Evolutionary conservation across 768 basidiomycete species (phyloP), one percentile per base, ranked within the genome.

Genomic region (Exsudoporus frostii): DNA sequence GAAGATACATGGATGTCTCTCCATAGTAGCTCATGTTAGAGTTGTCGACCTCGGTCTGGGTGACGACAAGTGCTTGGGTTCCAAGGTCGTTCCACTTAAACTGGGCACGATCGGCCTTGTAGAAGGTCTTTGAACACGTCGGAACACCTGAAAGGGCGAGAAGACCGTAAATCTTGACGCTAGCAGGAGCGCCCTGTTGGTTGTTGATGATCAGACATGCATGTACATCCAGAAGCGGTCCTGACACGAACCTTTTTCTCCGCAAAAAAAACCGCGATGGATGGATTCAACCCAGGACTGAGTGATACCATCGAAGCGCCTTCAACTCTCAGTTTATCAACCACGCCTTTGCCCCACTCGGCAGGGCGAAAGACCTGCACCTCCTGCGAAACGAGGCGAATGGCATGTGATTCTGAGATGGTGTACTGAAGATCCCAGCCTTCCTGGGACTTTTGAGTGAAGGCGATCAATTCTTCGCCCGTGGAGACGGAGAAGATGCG

Each of bases 1-100:
- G 82, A 14, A 98, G 79, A 73, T 96, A 98, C 64, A 99, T 75
- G 48, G 92, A 91, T 3, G 95, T 97, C 76, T 98, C 96, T 49
- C 97, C 97, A 60, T 98, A 99, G 71, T 99, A 99, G 64, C 88
- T 94, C 81, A 91, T 97, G 71, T 96, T 96, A 42, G 91, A 88
- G 67, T 91, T 92, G 66, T 99, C 96, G 48, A 98, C 95, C 63
- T 99, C 97, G 5, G 95, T 96, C 65, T 95, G 92, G 0, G 96
- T 95, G 34, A 98, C 73, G 54, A 98, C 80, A 50, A 99, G 76
- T 2, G 95, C 88, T 65, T 92, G 91, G 0, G 94, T 96, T 19
- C 96, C 97, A 17, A 94, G 81, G 8, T 82, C 84, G 65, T 98
- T 98, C 96, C 96, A 99, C 73, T 98, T 98, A 72, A 99, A 86